phyloP scores from a whole-genome alignment of 495 filamentous ascomycete genomes.

The Melanomma pulvis-pyrius region DNA sequence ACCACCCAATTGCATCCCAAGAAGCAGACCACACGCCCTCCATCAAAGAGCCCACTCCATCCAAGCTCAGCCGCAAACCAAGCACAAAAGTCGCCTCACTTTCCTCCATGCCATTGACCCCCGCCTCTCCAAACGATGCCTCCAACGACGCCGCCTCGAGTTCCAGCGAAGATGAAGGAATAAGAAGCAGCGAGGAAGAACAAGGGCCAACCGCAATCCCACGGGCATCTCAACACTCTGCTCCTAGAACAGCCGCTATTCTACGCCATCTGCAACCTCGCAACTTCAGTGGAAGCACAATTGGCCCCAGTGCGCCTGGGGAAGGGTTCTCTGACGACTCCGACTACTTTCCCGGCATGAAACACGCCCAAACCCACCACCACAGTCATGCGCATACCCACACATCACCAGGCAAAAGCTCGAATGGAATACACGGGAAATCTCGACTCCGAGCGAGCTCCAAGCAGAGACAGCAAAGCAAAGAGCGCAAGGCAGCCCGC shows the following conservation, averaged over 20 bases:
- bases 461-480: constrained; percentile 25
- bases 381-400: constrained; percentile 16
- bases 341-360: constrained; percentile 37
- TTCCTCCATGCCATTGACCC: constrained; percentile 23
- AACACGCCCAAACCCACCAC: constrained; percentile 9
- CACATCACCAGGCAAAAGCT: not conserved
- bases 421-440: constrained; percentile 5
- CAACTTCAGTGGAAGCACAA: constrained; percentile 27
- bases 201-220: constrained; percentile 13
- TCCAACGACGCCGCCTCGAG: constrained; percentile 20
- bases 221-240: constrained; percentile 17
- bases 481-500: constrained; percentile 30
- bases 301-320: constrained; percentile 34
- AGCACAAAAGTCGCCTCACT: constrained; percentile 13
- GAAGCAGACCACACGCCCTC: constrained; percentile 29
- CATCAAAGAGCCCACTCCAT: constrained; percentile 24
- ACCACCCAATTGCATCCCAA: constrained; percentile 37
- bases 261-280: constrained; percentile 26
- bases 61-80: constrained; percentile 24
- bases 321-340: constrained; percentile 45
- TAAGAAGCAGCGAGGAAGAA: constrained; percentile 20
- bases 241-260: constrained; percentile 24
- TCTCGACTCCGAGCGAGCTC: constrained; percentile 19
- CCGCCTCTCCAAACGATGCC: constrained; percentile 34
- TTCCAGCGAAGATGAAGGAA: constrained; percentile 12